Base-by-base conservation (phyloP, 2,329 filamentous ascomycete species). In the Sclerotinia sclerotiorum region DNA sequence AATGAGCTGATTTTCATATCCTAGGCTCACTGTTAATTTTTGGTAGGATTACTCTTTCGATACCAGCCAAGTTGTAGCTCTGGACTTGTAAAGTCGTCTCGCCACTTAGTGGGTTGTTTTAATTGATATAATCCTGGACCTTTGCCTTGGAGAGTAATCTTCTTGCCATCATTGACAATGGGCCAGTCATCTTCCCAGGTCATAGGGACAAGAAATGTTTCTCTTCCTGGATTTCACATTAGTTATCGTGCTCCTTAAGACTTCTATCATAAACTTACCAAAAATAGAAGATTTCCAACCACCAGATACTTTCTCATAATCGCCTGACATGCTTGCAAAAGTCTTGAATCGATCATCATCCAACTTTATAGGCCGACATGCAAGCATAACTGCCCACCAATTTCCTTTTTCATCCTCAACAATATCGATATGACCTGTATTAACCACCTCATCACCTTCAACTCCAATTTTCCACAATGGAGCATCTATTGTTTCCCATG, bases 391-490 rank as follows among this genome's bases (percentile, higher is more conserved):
- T 0, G 79, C 82, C 84, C 84, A 86, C 85, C 85, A 87, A 42
- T 83, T 81, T 0, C 82, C 83, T 0, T 71, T 48, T 0, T 71
- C 70, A 68, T 87, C 85, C 60, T 85, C 81, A 69, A 88, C 87
- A 2, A 87, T 70, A 70, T 88, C 85, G 0, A 83, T 82, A 65
- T 88, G 86, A 0, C 85, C 85, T 0, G 86, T 81, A 1, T 84
- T 84, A 5, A 67, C 56, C 24, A 67, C 54, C 27, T 61, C 54
- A 10, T 67, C 65, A n/a, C 46, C 54, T 48, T 46, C 55, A 62
- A 19, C 35, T 8, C 56, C 56, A 19, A 42, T 42, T 46, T 52
- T 21, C 65, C 54, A 67, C 24, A 62, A 44, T 15, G 57, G 65
- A 5, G 29, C 56, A 63, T 35, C n/a, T 15, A 42, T 51, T 7